Base-by-base conservation (phyloP, 2,329 filamentous ascomycete genomes). In the Penicillium freii region DNA sequence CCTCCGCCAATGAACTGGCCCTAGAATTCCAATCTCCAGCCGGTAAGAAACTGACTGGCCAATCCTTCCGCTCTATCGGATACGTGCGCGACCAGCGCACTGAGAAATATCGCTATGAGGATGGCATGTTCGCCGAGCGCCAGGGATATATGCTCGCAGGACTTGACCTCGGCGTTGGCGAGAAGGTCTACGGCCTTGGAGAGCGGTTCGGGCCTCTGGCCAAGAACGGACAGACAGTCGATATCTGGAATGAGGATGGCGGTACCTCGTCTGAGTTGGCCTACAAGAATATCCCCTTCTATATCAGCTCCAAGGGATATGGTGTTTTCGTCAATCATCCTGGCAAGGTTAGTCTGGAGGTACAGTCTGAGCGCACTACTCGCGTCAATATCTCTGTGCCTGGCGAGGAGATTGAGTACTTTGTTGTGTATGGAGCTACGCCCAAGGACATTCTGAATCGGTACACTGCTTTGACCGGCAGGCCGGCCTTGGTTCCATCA, bases 171-270 rank as follows among this genome's bases (percentile, higher is more conserved):
- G 68, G 71, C 15, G 72, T 84, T 4, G 78, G 80, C 17, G 89
- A 92, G 72, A 84, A 85, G 0, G 81, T 92, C 15, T 88, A 90
- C 71, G 89, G 89, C 0, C 80, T 92, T 4, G 89, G 89, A 1
- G 89, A 92, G 74, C 81, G 89, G 15, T 92, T 92, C 68, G 89
- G 89, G 0, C 84, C 87, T 7, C 89, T 89, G 73, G 88, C 89
- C 71, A 91, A 90, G 71, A 85, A 91, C 42, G 89, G 89, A 13
- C 88, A 92, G 71, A 80, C 81, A 13, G 76, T 92, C 3, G 79
- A 83, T 55, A 80, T 92, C n/a, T 83, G 80, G 81, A 84, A 84
- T 52, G 81, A 82, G 58, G 81, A 84, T 60, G 81, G 81, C 10
- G 75, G 75, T 3, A 77, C 75, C 21, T 73, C 70, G 4, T 75